Base-by-base conservation (phyloP, 2,329 filamentous ascomycete genomes). In the Cercospora sp. region DNA sequence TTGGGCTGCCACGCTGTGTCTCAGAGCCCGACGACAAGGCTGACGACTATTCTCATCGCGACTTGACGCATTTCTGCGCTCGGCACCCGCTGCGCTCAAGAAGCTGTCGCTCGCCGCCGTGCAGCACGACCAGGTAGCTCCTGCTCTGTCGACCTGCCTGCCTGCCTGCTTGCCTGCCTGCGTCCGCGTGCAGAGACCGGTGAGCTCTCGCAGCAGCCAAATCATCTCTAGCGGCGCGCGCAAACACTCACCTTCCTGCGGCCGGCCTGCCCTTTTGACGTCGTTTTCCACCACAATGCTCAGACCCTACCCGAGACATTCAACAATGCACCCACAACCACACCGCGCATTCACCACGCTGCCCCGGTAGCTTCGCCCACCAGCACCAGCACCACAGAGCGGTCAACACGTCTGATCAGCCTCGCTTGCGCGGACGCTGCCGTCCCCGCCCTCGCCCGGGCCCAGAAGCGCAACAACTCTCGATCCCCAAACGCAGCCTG, bases 161-260 rank as follows among this genome's bases (percentile, higher is more conserved):
- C 63, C 48, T 48, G 31, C 57, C 63, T 36, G 31, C 57, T 59
- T 36, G 64, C 61, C 63, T 63, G 68, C 65, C 6, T 7, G 20
- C 60, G 42, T 36, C 60, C 12, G n/a, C 48, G 45, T 63, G 61
- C 61, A 64, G 61, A 45, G 40, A 71, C 69, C 69, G 69, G 67
- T 69, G 61, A 69, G 64, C 42, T 58, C 45, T 16, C 51, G 36
- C 51, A 16, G 18, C 30, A 55, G 36, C 36, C 66, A 65, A 31
- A 40, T 28, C 58, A 9, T 33, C 36, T 36, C 65, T 33, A 65
- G 60, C 68, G 64, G 66, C 68, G 55, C 59, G 71, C 72, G 72
- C 73, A 75, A 74, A 75, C 74, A 75, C 70, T 76, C 73, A 76
- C 72, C 69, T 60, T 42, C 23, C 55, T 70, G 68, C 61, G 60